Evolutionary conservation across 2,329 filamentous ascomycete genomes (phyloP).

Genomic region (Polytolypa hystricis): DNA sequence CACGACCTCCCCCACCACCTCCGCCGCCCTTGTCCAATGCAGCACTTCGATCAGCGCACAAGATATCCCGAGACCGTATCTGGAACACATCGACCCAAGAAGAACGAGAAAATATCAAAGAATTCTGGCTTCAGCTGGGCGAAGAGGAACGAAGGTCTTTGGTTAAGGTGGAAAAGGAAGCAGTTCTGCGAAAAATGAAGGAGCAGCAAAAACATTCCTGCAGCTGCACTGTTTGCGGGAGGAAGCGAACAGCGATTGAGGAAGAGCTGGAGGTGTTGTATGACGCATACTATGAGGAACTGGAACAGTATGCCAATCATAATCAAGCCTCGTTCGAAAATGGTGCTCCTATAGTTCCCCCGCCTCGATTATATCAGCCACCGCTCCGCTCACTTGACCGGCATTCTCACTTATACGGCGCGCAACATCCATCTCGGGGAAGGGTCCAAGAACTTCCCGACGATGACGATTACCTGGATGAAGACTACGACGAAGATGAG

Average conservation of each 20-base stretch:
- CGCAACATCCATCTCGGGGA: conserved; percentile 60
- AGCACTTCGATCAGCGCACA: conserved; percentile 31
- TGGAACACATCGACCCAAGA: conserved; percentile 95
- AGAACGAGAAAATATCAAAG: conserved; percentile 93
- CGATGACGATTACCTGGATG: conserved; percentile 45
- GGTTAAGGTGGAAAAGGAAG: conserved; percentile 97
- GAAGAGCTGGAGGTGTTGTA: conserved; percentile 96
- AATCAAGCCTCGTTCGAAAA: conserved; percentile 52
- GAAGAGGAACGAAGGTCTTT: conserved; percentile 91
- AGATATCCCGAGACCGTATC: conserved; percentile 66
- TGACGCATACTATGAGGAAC: conserved; percentile 95
- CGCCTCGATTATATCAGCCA: conserved; percentile 52
- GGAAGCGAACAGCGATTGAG: conserved; percentile 93
- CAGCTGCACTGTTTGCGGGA: conserved; percentile 92
- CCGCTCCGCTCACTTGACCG: conserved; percentile 44
- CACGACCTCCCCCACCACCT: conserved; percentile 31
- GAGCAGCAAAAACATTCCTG: conserved; percentile 99
- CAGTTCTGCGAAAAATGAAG: conserved; percentile 98
- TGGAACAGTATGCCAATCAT: conserved; percentile 92
- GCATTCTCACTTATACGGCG: conserved; percentile 41
- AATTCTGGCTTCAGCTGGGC: conserved; percentile 91
- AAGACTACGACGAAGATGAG: conserved; percentile 53
- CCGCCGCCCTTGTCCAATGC: conserved; percentile 33
- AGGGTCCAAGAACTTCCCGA: conserved; percentile 54
- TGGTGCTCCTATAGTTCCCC: conserved; percentile 54